phyloP scores from a whole-genome alignment of 2,329 filamentous ascomycete species.

The Orbilia oligospora region DNA sequence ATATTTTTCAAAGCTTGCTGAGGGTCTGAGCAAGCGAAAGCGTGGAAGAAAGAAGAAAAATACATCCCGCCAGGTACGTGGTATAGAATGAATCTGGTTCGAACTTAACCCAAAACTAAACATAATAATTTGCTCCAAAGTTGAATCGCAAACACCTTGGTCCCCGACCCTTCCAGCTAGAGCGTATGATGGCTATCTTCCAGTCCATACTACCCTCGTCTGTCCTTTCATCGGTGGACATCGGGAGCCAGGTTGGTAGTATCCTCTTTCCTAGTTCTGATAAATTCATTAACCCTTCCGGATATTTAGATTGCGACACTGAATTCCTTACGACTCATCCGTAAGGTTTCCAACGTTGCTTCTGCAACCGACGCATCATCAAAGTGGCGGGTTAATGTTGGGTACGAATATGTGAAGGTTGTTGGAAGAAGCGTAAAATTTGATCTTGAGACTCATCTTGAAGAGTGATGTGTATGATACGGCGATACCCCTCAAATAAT shows the following conservation, averaged over 20 bases:
- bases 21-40: constrained; percentile 62
- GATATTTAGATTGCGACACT: constrained; percentile 76
- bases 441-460: constrained; percentile 83
- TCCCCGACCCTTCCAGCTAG: constrained; percentile 81
- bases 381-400: constrained; percentile 83
- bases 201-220: constrained; percentile 74
- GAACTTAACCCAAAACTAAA: not conserved
- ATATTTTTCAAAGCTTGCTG: constrained; percentile 79
- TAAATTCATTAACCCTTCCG: constrained; percentile 58
- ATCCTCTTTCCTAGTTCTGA: not conserved
- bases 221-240: constrained; percentile 69
- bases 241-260: constrained; percentile 67
- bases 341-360: constrained; percentile 74
- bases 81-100: not conserved
- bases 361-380: constrained; percentile 74
- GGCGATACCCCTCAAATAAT: constrained; percentile 12
- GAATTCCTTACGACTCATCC: constrained; percentile 77
- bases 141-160: constrained; percentile 83
- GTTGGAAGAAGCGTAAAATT: constrained; percentile 81
- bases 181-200: constrained; percentile 84
- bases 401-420: constrained; percentile 81
- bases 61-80: constrained; percentile 70
- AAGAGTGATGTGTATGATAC: constrained; percentile 70
- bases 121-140: constrained; percentile 65
- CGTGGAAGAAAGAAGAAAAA: constrained; percentile 55